Evolutionary conservation across 2,329 filamentous ascomycete species (phyloP), one percentile per base, ranked within the genome.

Genomic region (Fusarium palustre): DNA sequence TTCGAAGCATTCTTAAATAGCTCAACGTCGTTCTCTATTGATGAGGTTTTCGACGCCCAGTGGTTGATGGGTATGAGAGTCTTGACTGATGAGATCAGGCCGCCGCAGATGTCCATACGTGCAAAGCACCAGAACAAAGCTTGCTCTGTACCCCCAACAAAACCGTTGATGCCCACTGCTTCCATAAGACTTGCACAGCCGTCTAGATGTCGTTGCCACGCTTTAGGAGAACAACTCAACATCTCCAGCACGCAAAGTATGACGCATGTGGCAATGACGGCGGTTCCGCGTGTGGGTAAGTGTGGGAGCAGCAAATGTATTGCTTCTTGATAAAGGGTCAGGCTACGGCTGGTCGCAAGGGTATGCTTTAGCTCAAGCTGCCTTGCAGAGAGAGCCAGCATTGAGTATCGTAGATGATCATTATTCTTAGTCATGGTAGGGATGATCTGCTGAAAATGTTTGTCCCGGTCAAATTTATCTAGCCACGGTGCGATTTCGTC

Each of bases 61-160:
- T 80, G 80, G 2, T 77, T 76, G 11, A 83, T 78, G 3, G 82
- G 82, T 8, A 86, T 82, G 13, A 86, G 79, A 1, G 85, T 86
- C 57, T 81, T 79, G 64, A 84, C 81, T 33, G 83, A 82, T 7
- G 83, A 85, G 10, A 86, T 85, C 8, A 86, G 77, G 0, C 83
- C 84, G n/a, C 84, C 84, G 55, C 83, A 86, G 25, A 86, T 81
- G 66, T 86, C 83, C 84, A 87, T 86, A 10, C 84, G 79, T 0
- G 83, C 84, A 74, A 86, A 86, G 57, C 83, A 85, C 85, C 85
- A 87, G 60, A 86, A 87, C 0, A 87, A 74, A 3, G 84, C 84
- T 68, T 86, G 81, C 18, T 85, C 79, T 4, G 84, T 77, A 5
- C 83, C 83, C 0, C 83, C 83, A 0, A 81, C 81, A 61, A 86